Evolutionary conservation across 305 asterid species (phyloP), one percentile per base, ranked within the genome.

Genomic region (Solanum chacoense): DNA sequence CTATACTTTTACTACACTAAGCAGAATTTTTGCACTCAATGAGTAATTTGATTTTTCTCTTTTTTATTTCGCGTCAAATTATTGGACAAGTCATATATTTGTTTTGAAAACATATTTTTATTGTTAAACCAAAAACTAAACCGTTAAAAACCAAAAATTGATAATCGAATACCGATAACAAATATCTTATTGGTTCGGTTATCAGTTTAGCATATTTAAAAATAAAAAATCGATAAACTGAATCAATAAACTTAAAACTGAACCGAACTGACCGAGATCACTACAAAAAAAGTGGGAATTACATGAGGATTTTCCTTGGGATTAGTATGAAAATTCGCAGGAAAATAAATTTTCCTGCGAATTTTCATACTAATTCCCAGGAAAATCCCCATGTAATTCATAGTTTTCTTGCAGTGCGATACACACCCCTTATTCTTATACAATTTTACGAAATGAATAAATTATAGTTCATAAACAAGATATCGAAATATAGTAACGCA

Each of bases 141-240:
- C 0, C 1, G n/a, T 50, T 50, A 50, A 50, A 50, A 0, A 50
- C n/a, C 65, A 50, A 50, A 50, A 50, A 50, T 18, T 0, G n/a
- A 16, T 6, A 50, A 50, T 7, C 65, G 4, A 50, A 50, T 14
- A 50, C n/a, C 1, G 10, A 50, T 50, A 7, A 50, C n/a, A 18
- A 50, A 50, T 16, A 16, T 50, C 65, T 50, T 50, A 50, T 2
- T 50, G n/a, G 65, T 50, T 50, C 0, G 1, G 4, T 50, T 50
- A 50, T 50, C 10, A 9, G 9, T 50, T 50, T 50, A 50, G 2
- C n/a, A 18, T 50, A 18, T 16, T 50, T 50, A 50, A 18, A 40
- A 50, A 50, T 6, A 1, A 0, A 50, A 50, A 50, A 50, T 0
- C n/a, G n/a, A 50, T 50, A 50, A 50, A 50, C 0, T 1, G 2